Conservation (phyloP, 768 basidiomycete genomes). For the Mycena capillaripes region DNA sequence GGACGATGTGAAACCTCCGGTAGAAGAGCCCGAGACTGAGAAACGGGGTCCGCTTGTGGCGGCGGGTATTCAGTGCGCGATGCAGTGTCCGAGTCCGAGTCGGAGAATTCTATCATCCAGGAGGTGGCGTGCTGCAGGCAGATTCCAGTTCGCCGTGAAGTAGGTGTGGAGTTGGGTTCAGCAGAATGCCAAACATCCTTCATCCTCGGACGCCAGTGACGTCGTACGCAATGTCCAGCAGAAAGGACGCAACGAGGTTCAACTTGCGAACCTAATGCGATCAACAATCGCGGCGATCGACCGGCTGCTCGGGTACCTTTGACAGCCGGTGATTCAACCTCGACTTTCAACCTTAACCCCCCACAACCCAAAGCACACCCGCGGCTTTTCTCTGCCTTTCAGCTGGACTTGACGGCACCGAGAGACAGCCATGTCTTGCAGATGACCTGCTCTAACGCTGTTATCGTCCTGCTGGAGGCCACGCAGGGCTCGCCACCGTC, state of each 20-base stretch:
- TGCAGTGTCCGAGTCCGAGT: neutral
- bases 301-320: constrained; percentile 2
- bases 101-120: constrained; percentile 10
- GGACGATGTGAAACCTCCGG: constrained; percentile 11
- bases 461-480: neutral
- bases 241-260: constrained; percentile 15
- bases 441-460: neutral
- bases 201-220: neutral
- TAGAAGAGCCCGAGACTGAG: neutral
- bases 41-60: constrained; percentile 5
- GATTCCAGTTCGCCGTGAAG: neutral
- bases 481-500: neutral
- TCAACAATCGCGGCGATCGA: neutral
- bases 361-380: neutral
- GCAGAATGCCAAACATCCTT: neutral
- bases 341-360: neutral
- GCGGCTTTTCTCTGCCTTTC: constrained; percentile 9
- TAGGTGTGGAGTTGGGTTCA: neutral
- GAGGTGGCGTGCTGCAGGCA: constrained; percentile 4
- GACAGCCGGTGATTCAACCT: constrained; percentile 8
- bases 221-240: neutral
- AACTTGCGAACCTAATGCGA: neutral
- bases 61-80: neutral
- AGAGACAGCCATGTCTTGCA: neutral
- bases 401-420: constrained; percentile 1